phyloP scores from a whole-genome alignment of 352 stramenopile genomes.

The Pythium monospermum region DNA sequence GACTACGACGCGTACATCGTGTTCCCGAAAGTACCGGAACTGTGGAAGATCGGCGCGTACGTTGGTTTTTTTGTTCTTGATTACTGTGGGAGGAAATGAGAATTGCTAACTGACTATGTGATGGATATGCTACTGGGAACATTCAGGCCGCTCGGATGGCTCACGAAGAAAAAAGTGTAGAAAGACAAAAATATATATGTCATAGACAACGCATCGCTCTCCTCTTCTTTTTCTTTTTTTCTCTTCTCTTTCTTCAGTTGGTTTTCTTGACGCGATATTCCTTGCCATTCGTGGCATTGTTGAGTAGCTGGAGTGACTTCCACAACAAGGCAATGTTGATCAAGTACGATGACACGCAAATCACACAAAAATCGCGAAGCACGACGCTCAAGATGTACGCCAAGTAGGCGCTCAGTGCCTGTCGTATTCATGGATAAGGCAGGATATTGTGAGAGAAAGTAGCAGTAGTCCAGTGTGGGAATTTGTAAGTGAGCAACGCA shows the following conservation, averaged over 20 bases:
- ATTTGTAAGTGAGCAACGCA: no score
- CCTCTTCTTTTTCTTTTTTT: no score
- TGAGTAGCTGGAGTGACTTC: conserved; percentile 36
- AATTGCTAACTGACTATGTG: no score
- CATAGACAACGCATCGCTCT: no score
- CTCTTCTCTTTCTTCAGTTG: no score
- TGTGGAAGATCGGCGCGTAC: conserved; percentile 57
- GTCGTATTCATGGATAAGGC: not conserved
- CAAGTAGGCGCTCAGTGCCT: conserved; percentile 46
- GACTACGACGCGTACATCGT: conserved; percentile 61
- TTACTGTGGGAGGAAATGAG: not conserved
- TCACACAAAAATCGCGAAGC: conserved; percentile 48
- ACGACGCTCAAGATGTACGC: conserved; percentile 54
- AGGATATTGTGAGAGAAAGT: conserved; percentile 1
- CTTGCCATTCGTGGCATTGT: no score
- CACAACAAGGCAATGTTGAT: conserved; percentile 42
- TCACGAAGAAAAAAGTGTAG: conserved; percentile 26
- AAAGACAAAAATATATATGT: no score
- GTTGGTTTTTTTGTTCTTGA: conserved; percentile 11
- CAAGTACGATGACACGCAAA: conserved; percentile 49
- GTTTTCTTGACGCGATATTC: no score
- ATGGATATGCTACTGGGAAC: no score
- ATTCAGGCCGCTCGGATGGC: conserved; percentile 47
- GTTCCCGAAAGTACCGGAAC: conserved; percentile 53
- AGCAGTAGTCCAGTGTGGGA: no score